Base-by-base conservation (phyloP, 2,329 filamentous ascomycete species). In the Colletotrichum tanaceti region DNA sequence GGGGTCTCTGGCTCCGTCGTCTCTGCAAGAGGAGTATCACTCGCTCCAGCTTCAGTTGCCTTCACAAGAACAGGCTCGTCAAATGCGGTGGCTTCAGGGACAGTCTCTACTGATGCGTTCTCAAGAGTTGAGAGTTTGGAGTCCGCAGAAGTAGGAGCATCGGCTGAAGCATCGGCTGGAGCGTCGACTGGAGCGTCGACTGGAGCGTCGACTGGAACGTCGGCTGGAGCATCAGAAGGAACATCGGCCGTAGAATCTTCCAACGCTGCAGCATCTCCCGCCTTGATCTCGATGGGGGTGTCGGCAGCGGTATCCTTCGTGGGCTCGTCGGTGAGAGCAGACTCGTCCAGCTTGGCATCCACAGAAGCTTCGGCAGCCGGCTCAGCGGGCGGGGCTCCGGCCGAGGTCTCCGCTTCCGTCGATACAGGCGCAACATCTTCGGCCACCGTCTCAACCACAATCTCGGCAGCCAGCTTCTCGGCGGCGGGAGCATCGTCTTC, bases 401-500 rank as follows among this genome's bases (percentile, higher is more conserved):
- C 18, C 18, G 50, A 38, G 11, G 32, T n/a, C 13, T 20, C 18
- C 28, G 28, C 28, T 53, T 10, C 32, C 28, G 49, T 20, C 10
- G n/a, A 28, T 20, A 5, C 10, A 20, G 28, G 28, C 4, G 18
- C 28, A 28, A 11, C 28, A 52, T 52, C 49, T 18, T 52, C 49
- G 2, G 9, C 2, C 13, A 5, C 18, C 18, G 47, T 50, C 14
- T 50, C 47, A 4, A 16, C 14, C 11, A 24, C 22, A 18, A 9
- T 18, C 18, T 50, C 28, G 28, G 49, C 11, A 35, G 28, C 28
- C 28, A 11, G 28, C 20, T 67, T 67, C 10, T 41, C 58, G 18
- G 55, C 58, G 18, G 55, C 47, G 5, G 64, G 22, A 32, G 41
- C 50, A 24, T 52, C 54, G n/a, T 46, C 50, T 7, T 35, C 43